Conservation (phyloP, 345 rosid genomes). For the Citropsis articulata region DNA sequence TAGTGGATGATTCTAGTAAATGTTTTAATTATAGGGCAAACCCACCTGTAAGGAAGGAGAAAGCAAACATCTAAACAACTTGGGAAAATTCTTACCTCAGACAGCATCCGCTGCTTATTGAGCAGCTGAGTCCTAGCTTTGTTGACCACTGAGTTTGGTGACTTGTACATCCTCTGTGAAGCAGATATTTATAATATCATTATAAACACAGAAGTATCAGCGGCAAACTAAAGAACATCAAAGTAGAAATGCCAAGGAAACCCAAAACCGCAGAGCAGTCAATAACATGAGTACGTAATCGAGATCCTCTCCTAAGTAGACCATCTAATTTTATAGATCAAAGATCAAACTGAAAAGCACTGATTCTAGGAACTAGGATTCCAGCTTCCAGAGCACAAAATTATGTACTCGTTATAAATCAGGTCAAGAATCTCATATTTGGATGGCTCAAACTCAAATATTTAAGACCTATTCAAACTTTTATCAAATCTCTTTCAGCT, state of each 20-base stretch:
- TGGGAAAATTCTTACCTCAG: constrained; percentile 43
- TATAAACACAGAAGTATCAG: not conserved
- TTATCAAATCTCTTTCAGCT: not conserved
- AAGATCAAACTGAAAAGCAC: not conserved
- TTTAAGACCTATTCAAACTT: not conserved
- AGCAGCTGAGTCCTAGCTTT: constrained; percentile 87
- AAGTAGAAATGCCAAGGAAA: not conserved
- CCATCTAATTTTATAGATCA: not conserved
- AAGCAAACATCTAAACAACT: not conserved
- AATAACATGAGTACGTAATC: not conserved
- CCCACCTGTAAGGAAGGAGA: not conserved
- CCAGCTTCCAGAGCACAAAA: not conserved
- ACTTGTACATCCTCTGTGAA: constrained; percentile 65
- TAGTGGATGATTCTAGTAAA: not conserved
- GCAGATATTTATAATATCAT: constrained; percentile 9
- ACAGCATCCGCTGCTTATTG: constrained; percentile 80
- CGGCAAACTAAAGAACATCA: not conserved
- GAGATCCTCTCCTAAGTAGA: not conserved
- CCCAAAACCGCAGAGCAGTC: not conserved
- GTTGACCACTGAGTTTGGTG: constrained; percentile 73
- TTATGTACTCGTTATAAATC: not conserved
- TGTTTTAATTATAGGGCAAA: not conserved
- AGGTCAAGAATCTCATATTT: not conserved
- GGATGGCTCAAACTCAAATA: not conserved
- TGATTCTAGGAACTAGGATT: not conserved